Percentiles rank a stretch among this genome's conserved stretches.
These are phyloP conservation scores for Huntiella savannae DNA, from an alignment of 2,329 filamentous ascomycete genomes.

Conservation along the genomic window DNA sequence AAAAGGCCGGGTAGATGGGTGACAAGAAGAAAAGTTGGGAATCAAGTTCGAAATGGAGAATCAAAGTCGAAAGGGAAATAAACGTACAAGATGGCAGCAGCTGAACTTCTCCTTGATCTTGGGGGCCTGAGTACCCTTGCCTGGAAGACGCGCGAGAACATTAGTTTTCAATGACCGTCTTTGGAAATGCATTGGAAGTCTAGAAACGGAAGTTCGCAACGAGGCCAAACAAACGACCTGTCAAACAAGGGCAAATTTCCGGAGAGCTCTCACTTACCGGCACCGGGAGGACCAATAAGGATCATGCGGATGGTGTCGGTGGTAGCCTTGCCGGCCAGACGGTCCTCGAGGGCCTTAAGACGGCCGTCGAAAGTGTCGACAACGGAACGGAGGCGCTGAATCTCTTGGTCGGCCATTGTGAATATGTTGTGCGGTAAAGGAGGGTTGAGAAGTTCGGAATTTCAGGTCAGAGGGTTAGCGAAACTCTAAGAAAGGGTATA, in stretches of 20 bases:
- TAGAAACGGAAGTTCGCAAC: conserved; percentile 1
- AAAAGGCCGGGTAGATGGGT: too few species aligned
- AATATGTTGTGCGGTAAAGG: conserved; percentile 14
- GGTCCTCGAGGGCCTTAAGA: conserved; percentile 67
- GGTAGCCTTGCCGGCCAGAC: conserved; percentile 39
- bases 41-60: not conserved
- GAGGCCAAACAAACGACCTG: not conserved
- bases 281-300: conserved; percentile 89
- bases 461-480: too few species aligned
- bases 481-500: too few species aligned
- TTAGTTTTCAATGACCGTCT: too few species aligned
- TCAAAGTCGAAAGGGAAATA: not conserved
- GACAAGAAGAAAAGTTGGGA: not conserved
- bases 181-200: too few species aligned
- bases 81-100: conserved; percentile 76
- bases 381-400: conserved; percentile 69
- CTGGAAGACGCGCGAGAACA: conserved; percentile 25
- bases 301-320: conserved; percentile 75
- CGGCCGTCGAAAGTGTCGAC: conserved; percentile 70
- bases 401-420: conserved; percentile 73
- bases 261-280: conserved; percentile 42
- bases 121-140: conserved; percentile 96
- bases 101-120: conserved; percentile 97
- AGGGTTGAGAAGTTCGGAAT: too few species aligned
- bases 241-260: not conserved